phyloP scores from a whole-genome alignment of 768 basidiomycete species.

The Pleurotus cornucopiae region DNA sequence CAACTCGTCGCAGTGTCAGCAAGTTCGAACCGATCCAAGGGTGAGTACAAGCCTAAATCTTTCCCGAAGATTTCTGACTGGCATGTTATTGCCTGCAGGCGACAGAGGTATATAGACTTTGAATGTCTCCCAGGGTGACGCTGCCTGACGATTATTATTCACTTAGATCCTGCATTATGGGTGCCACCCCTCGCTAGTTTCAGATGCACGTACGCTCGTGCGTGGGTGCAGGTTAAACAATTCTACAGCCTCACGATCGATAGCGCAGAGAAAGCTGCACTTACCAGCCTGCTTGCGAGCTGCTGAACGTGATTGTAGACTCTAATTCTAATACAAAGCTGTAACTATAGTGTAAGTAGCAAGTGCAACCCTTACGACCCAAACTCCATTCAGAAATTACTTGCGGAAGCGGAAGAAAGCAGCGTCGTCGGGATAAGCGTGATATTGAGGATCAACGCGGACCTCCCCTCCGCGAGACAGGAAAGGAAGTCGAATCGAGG shows the following conservation, averaged over 20 bases:
- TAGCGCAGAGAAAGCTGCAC: conserved; percentile 44
- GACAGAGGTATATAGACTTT: conserved; percentile 30
- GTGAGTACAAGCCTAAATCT: conserved; percentile 17
- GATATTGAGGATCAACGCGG: too few species aligned
- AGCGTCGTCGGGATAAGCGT: too few species aligned
- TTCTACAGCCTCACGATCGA: conserved; percentile 46
- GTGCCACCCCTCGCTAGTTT: conserved; percentile 45
- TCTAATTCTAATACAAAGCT: background rate
- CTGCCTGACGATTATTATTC: background rate
- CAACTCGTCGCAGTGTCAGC: conserved; percentile 49
- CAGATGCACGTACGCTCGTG: conserved; percentile 48
- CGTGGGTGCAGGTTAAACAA: conserved; percentile 52
- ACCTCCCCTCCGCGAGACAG: too few species aligned
- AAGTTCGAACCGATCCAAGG: conserved; percentile 45
- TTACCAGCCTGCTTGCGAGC: conserved; percentile 31
- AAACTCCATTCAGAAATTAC: too few species aligned
- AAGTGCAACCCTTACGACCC: background rate
- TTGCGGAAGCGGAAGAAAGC: too few species aligned
- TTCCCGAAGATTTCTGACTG: background rate
- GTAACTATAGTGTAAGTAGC: background rate
- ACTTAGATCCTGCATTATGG: conserved; percentile 45
- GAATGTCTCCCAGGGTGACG: background rate
- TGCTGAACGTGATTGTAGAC: conserved; percentile 24
- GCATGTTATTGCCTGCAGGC: conserved; percentile 20
- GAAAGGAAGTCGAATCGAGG: too few species aligned